Conservation (phyloP, 2,329 filamentous ascomycete species). For the Ustulina deusta region DNA sequence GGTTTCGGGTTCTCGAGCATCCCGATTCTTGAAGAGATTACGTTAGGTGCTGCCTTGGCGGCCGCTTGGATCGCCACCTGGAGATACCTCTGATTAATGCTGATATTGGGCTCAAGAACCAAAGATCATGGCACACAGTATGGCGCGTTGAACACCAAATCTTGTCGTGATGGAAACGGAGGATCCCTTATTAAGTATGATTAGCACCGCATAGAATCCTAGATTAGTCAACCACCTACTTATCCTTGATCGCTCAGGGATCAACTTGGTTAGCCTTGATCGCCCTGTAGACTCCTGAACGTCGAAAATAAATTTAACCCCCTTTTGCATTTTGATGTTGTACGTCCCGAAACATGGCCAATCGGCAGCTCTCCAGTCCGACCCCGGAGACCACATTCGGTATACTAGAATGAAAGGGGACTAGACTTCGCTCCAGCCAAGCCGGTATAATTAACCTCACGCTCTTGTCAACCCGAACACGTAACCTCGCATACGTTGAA, state of each 20-base stretch:
- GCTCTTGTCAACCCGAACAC: constrained; percentile 11
- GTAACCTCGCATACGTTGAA: background rate
- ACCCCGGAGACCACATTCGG: background rate
- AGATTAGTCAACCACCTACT: background rate
- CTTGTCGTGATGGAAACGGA: background rate
- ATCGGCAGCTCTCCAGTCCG: constrained; percentile 12
- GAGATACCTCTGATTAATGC: background rate
- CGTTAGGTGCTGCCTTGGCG: background rate
- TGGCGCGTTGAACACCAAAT: background rate
- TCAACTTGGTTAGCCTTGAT: too few relatives aligned
- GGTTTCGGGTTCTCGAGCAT: constrained; percentile 13
- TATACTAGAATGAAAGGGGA: background rate
- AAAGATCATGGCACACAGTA: background rate
- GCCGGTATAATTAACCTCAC: background rate
- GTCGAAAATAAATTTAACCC: background rate
- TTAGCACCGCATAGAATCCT: background rate
- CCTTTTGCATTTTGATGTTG: constrained; percentile 6
- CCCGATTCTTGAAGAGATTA: background rate
- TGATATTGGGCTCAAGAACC: background rate
- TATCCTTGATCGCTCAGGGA: background rate
- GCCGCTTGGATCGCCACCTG: constrained; percentile 3
- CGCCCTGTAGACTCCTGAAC: too few relatives aligned
- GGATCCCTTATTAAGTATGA: background rate
- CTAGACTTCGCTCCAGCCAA: constrained; percentile 6
- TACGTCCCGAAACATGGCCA: background rate